A percentile compares a stretch with the other conserved stretches of the same genome.
Evolutionary conservation across 768 basidiomycete genomes (phyloP).

Genomic region (Zangia roseola): DNA sequence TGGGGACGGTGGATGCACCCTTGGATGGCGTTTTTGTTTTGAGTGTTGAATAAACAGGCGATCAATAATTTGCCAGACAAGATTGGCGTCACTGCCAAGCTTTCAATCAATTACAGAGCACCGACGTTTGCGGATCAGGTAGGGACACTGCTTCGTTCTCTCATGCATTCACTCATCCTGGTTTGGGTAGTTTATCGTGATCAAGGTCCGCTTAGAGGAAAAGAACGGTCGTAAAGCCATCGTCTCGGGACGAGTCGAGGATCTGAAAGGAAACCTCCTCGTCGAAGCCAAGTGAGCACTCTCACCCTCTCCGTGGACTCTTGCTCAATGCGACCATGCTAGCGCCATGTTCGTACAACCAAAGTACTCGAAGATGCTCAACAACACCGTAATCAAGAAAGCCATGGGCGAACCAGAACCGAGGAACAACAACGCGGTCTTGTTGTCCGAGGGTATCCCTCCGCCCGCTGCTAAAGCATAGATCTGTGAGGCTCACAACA

Average conservation of each 20-base stretch:
- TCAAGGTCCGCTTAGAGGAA: constrained; percentile 66
- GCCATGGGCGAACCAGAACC: constrained; percentile 60
- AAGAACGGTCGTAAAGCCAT: constrained; percentile 74
- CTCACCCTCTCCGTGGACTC: neutral
- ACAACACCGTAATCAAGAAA: constrained; percentile 54
- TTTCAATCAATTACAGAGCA: constrained; percentile 78
- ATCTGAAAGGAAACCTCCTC: constrained; percentile 75
- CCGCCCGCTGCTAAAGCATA: constrained; percentile 29
- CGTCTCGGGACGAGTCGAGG: constrained; percentile 74
- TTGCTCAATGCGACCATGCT: neutral
- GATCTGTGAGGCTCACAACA: neutral
- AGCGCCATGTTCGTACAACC: constrained; percentile 89
- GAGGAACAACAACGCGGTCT: constrained; percentile 18
- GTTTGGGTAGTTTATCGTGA: constrained; percentile 69
- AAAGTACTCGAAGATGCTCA: constrained; percentile 77
- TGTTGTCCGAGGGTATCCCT: constrained; percentile 27
- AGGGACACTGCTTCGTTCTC: neutral
- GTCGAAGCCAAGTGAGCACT: constrained; percentile 78
- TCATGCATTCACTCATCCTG: neutral
- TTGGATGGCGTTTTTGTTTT: constrained; percentile 7
- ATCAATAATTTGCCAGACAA: constrained; percentile 82
- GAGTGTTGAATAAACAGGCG: constrained; percentile 49
- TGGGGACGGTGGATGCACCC: neutral
- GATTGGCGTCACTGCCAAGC: constrained; percentile 89
- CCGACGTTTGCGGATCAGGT: constrained; percentile 91